Conservation (phyloP, 495 filamentous ascomycete species). For the Niebla homalea region DNA sequence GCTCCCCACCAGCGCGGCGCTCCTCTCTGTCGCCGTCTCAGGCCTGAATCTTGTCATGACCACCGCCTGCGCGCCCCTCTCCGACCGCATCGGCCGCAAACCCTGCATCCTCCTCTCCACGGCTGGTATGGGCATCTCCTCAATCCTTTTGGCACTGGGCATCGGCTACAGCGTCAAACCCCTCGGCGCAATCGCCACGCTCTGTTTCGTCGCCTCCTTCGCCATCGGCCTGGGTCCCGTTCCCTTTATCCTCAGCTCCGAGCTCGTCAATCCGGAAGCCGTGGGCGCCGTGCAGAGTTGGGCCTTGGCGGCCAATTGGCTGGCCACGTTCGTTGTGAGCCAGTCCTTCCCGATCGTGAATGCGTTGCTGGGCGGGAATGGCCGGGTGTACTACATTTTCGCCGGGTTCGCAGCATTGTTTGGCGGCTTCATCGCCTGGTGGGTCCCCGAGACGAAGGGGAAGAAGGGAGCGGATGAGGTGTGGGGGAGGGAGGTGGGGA, state of each 20-base stretch:
- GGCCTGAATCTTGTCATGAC: slow-evolving; percentile 77
- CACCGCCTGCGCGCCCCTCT: slow-evolving; percentile 61
- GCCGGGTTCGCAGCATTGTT: slow-evolving; percentile 54
- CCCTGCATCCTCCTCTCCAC: slow-evolving; percentile 68
- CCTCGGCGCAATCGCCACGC: slow-evolving; percentile 63
- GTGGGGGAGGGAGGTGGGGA: slow-evolving; percentile 48
- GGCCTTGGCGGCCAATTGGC: slow-evolving; percentile 76
- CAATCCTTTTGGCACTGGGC: slow-evolving; percentile 59
- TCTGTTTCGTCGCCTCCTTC: slow-evolving; percentile 80
- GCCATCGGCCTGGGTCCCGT: slow-evolving; percentile 86
- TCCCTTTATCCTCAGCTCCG: slow-evolving; percentile 83
- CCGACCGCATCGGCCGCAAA: slow-evolving; percentile 79
- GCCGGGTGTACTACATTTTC: slow-evolving; percentile 82
- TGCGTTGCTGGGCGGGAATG: slow-evolving; percentile 54
- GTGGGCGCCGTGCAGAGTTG: slow-evolving; percentile 81
- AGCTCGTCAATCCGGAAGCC: slow-evolving; percentile 76
- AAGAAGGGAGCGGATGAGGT: slow-evolving; percentile 74
- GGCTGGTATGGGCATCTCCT: slow-evolving; percentile 64
- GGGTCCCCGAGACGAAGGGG: slow-evolving; percentile 74
- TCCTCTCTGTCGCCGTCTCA: slow-evolving; percentile 75
- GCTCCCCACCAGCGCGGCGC: slow-evolving; percentile 59
- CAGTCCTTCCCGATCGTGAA: slow-evolving; percentile 88
- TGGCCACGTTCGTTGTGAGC: slow-evolving; percentile 80
- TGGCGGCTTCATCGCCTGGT: slow-evolving; percentile 50
- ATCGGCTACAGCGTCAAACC: slow-evolving; percentile 55